Base-by-base conservation (phyloP, 805 yeast genomes). In the Huiozyma sinensis region DNA sequence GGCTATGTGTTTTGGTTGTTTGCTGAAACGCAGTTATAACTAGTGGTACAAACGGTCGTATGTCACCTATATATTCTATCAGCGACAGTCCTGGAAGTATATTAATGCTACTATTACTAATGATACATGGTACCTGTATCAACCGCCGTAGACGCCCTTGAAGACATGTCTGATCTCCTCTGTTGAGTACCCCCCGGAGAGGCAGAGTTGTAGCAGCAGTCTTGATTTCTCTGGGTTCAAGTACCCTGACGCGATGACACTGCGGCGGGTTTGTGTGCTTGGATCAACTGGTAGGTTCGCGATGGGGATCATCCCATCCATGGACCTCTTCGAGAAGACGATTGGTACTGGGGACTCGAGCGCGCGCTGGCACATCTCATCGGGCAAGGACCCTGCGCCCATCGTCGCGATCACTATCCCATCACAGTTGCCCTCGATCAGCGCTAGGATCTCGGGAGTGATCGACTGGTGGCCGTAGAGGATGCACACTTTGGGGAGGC, bases 361-460 rank as follows among this genome's bases (percentile, higher is more conserved):
- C 67, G 64, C 55, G n/a, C 62, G 60, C 37, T 66, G 65, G 48
- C 74, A 75, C 2, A 80, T 74, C 11, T 56, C 62, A 5, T 70
- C 73, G 28, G 77, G 68, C 61, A 80, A 58, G 2, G 83, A 76
- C 1, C 87, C 87, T 1, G 86, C 83, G 33, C 87, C 87, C 72
- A 79, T 74, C 2, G 83, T 76, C 0, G 86, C 87, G 41, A 80
- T 63, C 1, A 81, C 78, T 11, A 81, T 55, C 6, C 85, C 87
- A 37, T 69, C 67, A 28, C 71, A 70, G 13, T 69, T 66, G 30
- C 69, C 68, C 7, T 73, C 67, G 0, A 75, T 70, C 11, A 76
- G 49, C 31, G 68, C 68, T 5, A 80, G 65, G 11, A 79, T 46
- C 39, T 65, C 65, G 32, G 73, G 65, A 44, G 75, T 70, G 50